Evolutionary conservation across 805 yeast genomes (phyloP).

Genomic region (Sugiyamaella qingdaonensis): DNA sequence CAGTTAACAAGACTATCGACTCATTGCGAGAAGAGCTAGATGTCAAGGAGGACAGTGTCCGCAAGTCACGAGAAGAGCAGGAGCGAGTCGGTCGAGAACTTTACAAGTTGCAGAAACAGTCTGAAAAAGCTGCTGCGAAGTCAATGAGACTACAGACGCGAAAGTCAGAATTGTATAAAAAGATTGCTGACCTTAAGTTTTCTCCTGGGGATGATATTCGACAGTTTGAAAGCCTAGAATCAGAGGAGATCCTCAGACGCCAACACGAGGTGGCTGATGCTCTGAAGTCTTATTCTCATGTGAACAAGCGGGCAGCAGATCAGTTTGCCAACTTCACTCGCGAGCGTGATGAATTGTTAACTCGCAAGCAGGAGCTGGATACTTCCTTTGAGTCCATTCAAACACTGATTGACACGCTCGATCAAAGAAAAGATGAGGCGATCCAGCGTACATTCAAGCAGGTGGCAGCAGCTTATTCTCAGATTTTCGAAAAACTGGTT

Average conservation of each 20-base stretch:
- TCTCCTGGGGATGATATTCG: slow-evolving; percentile 78
- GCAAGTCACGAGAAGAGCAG: slow-evolving; percentile 56
- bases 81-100: slow-evolving; percentile 48
- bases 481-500: slow-evolving; percentile 74
- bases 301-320: slow-evolving; percentile 86
- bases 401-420: slow-evolving; percentile 61
- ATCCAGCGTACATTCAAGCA: slow-evolving; percentile 71
- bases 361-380: slow-evolving; percentile 64
- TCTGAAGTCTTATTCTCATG: slow-evolving; percentile 63
- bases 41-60: slow-evolving; percentile 39
- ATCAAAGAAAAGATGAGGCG: slow-evolving; percentile 77
- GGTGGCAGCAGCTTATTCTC: slow-evolving; percentile 68
- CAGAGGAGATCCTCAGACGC: slow-evolving; percentile 50
- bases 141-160: slow-evolving; percentile 56
- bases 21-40: slow-evolving; percentile 23
- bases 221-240: slow-evolving; percentile 40
- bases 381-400: slow-evolving; percentile 70
- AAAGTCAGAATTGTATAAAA: slow-evolving; percentile 66
- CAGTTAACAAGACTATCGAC: slow-evolving; percentile 16
- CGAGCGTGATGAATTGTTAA: slow-evolving; percentile 62
- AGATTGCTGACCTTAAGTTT: slow-evolving; percentile 72
- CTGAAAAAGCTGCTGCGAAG: slow-evolving; percentile 61
- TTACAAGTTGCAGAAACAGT: slow-evolving; percentile 56
- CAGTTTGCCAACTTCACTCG: slow-evolving; percentile 69
- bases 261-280: slow-evolving; percentile 54